Evolutionary conservation across 2,329 filamentous ascomycete species (phyloP).

Genomic region (Paramyrothecium sp.): DNA sequence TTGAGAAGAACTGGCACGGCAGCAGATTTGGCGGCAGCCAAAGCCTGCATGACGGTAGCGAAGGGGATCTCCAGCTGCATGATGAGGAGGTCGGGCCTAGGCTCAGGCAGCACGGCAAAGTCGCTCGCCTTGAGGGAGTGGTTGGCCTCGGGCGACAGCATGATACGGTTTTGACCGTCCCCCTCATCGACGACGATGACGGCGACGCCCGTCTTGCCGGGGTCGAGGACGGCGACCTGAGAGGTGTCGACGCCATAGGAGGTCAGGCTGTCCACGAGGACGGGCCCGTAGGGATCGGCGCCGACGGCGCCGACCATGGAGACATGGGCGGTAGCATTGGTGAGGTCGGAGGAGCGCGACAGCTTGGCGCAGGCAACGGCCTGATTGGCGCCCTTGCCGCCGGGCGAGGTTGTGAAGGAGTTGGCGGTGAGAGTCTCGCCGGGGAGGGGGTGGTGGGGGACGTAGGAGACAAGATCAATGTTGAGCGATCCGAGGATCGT

Average conservation of each 20-base stretch:
- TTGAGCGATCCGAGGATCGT: constrained; percentile 91
- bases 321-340: constrained; percentile 42
- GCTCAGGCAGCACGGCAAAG: constrained; percentile 29
- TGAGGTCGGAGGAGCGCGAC: constrained; percentile 51
- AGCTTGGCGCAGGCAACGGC: constrained; percentile 85
- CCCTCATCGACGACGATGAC: constrained; percentile 74
- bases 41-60: constrained; percentile 60
- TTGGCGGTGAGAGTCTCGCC: constrained; percentile 86
- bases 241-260: constrained; percentile 61
- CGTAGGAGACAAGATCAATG: constrained; percentile 87
- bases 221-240: constrained; percentile 44
- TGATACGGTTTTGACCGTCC: constrained; percentile 73
- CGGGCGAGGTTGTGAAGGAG: constrained; percentile 76
- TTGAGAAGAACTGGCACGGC: constrained; percentile 73
- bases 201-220: constrained; percentile 64
- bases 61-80: constrained; percentile 79
- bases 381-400: constrained; percentile 96
- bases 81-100: constrained; percentile 61
- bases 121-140: constrained; percentile 39
- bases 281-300: constrained; percentile 61
- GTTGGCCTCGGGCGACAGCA: constrained; percentile 73
- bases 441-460: constrained; percentile 75
- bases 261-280: constrained; percentile 57
- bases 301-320: constrained; percentile 76
- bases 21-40: constrained; percentile 46